Conservation (phyloP, 2,329 filamentous ascomycete species). For the Geosmithia flava region DNA sequence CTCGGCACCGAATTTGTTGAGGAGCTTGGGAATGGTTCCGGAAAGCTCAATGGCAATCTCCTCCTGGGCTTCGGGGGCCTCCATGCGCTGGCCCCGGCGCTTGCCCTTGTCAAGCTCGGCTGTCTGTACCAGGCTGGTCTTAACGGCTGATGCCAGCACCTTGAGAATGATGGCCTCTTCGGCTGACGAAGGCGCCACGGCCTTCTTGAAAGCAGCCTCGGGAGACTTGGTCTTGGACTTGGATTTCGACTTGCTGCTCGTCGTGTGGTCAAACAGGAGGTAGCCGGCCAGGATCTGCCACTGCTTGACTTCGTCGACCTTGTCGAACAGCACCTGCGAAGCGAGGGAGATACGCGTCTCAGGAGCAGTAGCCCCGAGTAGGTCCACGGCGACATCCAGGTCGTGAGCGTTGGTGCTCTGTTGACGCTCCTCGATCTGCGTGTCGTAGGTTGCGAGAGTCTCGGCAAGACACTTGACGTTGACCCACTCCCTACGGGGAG, state of each 20-base stretch:
- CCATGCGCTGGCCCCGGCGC: conserved; percentile 45
- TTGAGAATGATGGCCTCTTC: conserved; percentile 84
- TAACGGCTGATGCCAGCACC: conserved; percentile 73
- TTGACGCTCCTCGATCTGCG: conserved; percentile 49
- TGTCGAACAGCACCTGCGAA: conserved; percentile 74
- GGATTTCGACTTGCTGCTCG: conserved; percentile 38
- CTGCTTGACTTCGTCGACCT: conserved; percentile 65
- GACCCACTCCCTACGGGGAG: conserved; percentile 74
- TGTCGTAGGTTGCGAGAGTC: conserved; percentile 70
- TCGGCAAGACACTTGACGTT: conserved; percentile 85
- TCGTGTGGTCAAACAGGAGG: conserved; percentile 82
- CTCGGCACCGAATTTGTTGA: conserved; percentile 89
- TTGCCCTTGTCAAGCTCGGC: conserved; percentile 51
- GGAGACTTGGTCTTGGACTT: conserved; percentile 39
- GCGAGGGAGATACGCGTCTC: conserved; percentile 81
- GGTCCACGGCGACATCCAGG: conserved; percentile 36
- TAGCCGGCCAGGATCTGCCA: conserved; percentile 89
- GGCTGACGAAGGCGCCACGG: conserved; percentile 58
- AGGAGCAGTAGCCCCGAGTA: conserved; percentile 50
- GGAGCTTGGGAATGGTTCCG: conserved; percentile 65
- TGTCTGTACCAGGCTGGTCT: conserved; percentile 54
- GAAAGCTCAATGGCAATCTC: conserved; percentile 68
- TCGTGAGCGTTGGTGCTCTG: conserved; percentile 27
- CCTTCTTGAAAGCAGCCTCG: conserved; percentile 53
- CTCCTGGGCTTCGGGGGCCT: conserved; percentile 62